Conservation (phyloP, 140 eudicot species). For the Stevia rebaudiana region DNA sequence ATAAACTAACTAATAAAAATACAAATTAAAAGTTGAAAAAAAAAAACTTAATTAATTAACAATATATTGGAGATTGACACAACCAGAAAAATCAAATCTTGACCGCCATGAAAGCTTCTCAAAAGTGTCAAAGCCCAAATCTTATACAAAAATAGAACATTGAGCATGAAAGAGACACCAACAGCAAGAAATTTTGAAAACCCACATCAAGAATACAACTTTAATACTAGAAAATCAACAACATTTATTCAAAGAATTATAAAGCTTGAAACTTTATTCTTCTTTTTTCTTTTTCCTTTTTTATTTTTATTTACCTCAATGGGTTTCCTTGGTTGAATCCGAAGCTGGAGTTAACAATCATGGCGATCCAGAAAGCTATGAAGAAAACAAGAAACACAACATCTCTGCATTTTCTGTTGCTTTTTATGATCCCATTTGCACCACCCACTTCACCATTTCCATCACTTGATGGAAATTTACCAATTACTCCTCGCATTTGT, state of each 20-base stretch:
- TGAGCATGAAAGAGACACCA: slow-evolving; percentile 17
- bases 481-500: slow-evolving; percentile 82
- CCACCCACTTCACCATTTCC: slow-evolving; percentile 42
- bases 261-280: slow-evolving; percentile 19
- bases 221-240: slow-evolving; percentile 8
- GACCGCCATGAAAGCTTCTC: slow-evolving; percentile 6
- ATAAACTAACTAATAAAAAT: background rate
- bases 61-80: slow-evolving; percentile 11
- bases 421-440: slow-evolving; percentile 66
- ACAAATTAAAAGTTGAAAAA: background rate
- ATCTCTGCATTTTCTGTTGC: slow-evolving; percentile 92
- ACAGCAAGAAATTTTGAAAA: slow-evolving; percentile 21
- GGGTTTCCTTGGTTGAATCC: slow-evolving; percentile 96
- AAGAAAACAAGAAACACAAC: slow-evolving; percentile 80
- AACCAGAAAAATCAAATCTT: slow-evolving; percentile 18
- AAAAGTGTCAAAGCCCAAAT: slow-evolving; percentile 2
- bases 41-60: background rate
- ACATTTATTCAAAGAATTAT: slow-evolving; percentile 6
- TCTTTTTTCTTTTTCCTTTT: background rate
- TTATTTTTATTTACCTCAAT: slow-evolving; percentile 44
- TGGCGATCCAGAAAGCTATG: slow-evolving; percentile 83
- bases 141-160: background rate
- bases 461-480: slow-evolving; percentile 81
- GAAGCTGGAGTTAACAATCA: slow-evolving; percentile 97
- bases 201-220: slow-evolving; percentile 15